These are phyloP conservation scores for Ogataea trehaloabstinens DNA, from an alignment of 805 yeast species.

Conservation along the genomic window DNA sequence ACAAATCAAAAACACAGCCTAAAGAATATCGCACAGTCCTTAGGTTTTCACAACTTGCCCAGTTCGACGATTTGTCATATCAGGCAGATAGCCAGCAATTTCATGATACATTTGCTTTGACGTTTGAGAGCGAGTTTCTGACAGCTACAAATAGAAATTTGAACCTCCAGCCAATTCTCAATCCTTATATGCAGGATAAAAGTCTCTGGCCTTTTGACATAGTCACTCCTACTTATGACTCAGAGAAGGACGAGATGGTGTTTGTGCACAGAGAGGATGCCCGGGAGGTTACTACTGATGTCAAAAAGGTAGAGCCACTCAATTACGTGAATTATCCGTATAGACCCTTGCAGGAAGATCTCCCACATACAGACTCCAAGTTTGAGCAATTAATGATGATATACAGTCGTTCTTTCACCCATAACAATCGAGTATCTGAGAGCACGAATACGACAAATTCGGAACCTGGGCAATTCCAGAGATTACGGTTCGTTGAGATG, in stretches of 20 bases:
- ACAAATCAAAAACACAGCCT: constrained; percentile 44
- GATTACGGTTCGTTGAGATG: constrained; percentile 86
- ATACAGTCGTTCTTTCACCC: constrained; percentile 47
- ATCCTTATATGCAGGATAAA: constrained; percentile 56
- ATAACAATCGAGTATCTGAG: constrained; percentile 29
- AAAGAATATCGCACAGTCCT: constrained; percentile 74
- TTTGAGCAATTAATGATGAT: constrained; percentile 88
- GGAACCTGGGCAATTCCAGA: constrained; percentile 62
- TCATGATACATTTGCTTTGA: constrained; percentile 74
- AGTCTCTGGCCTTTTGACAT: constrained; percentile 44
- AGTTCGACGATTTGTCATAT: constrained; percentile 80
- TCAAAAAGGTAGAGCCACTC: constrained; percentile 18
- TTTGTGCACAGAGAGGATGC: constrained; percentile 42
- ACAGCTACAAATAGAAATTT: constrained; percentile 75
- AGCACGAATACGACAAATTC: constrained; percentile 25
- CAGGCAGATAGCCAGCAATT: constrained; percentile 79
- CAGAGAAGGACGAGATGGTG: constrained; percentile 27
- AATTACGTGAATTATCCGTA: constrained; percentile 27
- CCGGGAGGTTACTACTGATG: constrained; percentile 21
- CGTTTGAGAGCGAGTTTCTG: constrained; percentile 85
- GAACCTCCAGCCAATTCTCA: constrained; percentile 68
- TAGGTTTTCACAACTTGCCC: constrained; percentile 74
- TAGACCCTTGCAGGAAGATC: constrained; percentile 58
- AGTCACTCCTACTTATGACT: constrained; percentile 41
- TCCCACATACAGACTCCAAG: constrained; percentile 74